Evolutionary conservation across 306 rosid species (phyloP).

Genomic region (Ziziphus jujuba): DNA sequence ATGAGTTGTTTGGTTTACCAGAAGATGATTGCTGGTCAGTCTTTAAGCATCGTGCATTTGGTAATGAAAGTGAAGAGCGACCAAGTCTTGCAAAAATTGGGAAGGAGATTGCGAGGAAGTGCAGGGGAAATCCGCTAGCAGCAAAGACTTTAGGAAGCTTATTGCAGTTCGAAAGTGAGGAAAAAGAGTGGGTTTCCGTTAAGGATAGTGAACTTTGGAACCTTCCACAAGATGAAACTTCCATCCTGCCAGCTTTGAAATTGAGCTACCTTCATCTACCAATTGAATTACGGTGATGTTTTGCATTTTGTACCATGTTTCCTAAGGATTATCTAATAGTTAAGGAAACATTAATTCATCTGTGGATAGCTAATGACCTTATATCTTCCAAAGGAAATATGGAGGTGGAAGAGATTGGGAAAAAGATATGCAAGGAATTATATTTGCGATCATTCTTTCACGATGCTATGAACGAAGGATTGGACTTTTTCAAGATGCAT

Average conservation of each 20-base stretch:
- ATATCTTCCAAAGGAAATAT: not conserved
- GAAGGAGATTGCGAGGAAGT: too few relatives aligned
- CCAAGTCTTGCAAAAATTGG: too few relatives aligned
- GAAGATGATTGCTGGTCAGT: too few relatives aligned
- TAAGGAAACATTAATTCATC: conserved; percentile 20
- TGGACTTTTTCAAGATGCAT: conserved; percentile 20
- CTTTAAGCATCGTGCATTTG: too few relatives aligned
- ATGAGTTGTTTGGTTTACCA: too few relatives aligned
- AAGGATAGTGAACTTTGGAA: conserved; percentile 25
- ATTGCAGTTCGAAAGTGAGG: too few relatives aligned
- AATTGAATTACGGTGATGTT: conserved; percentile 21
- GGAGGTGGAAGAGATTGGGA: conserved; percentile 24
- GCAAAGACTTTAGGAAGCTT: too few relatives aligned
- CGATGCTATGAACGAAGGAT: not conserved
- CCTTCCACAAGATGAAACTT: not conserved
- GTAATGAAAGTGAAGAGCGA: too few relatives aligned
- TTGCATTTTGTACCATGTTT: conserved; percentile 33
- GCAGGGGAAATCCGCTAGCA: too few relatives aligned
- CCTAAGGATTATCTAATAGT: conserved; percentile 28
- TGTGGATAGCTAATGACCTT: conserved; percentile 47
- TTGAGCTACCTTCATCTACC: too few relatives aligned
- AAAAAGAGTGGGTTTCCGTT: conserved; percentile 8
- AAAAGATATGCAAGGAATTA: conserved; percentile 31
- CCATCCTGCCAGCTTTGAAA: conserved; percentile 18
- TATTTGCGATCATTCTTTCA: conserved; percentile 32